Conservation (phyloP, 2,329 filamentous ascomycete genomes). For the Verticillium longisporum region DNA sequence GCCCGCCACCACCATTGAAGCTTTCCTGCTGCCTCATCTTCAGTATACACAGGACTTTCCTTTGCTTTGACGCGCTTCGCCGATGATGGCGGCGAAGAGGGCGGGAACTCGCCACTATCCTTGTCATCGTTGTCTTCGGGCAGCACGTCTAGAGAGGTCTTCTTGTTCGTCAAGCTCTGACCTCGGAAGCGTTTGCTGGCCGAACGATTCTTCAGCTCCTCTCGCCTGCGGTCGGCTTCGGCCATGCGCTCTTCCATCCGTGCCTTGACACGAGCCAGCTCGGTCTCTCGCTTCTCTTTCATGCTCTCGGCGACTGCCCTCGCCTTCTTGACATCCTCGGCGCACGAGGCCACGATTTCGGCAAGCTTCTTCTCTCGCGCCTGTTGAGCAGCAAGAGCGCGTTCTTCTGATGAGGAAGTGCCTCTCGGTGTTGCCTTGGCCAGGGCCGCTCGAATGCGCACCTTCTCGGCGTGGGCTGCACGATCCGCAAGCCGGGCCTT, state of each 20-base stretch:
- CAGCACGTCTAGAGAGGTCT: not conserved
- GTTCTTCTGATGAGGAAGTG: conserved; percentile 63
- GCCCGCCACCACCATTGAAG: conserved; percentile 68
- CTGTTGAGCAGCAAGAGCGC: conserved; percentile 69
- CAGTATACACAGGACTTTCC: conserved; percentile 37
- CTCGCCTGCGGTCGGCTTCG: conserved; percentile 66
- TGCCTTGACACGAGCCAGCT: conserved; percentile 59
- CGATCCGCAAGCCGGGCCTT: conserved; percentile 74
- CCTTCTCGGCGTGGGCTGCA: conserved; percentile 77
- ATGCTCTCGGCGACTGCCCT: conserved; percentile 78
- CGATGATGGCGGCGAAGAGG: conserved; percentile 24
- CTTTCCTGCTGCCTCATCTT: conserved; percentile 55
- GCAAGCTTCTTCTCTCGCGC: conserved; percentile 74
- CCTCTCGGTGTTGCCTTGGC: conserved; percentile 64
- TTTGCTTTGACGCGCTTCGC: conserved; percentile 38
- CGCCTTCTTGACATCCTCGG: conserved; percentile 74
- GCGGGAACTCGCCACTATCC: conserved; percentile 38
- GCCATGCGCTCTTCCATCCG: conserved; percentile 78
- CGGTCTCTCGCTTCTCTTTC: conserved; percentile 72
- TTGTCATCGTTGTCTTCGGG: conserved; percentile 20
- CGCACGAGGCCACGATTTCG: conserved; percentile 74
- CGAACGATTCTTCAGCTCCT: conserved; percentile 53
- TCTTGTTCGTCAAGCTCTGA: conserved; percentile 32
- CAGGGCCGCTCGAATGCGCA: conserved; percentile 66
- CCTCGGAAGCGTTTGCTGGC: conserved; percentile 45